These are phyloP conservation scores for Candida maesae DNA, from an alignment of 805 yeast genomes.

Conservation along the genomic window DNA sequence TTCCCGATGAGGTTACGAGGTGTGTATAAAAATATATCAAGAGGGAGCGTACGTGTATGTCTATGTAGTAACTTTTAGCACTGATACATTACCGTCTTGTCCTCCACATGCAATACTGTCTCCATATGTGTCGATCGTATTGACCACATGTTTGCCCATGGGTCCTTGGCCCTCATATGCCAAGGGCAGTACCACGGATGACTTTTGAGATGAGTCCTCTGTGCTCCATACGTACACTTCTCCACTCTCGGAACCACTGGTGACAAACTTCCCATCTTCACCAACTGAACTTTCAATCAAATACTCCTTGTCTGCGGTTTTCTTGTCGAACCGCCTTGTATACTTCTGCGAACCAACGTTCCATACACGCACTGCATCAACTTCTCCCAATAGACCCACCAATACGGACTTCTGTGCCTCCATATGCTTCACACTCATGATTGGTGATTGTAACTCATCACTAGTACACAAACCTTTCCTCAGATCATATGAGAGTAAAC, in stretches of 20 bases:
- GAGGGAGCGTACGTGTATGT: too few relatives aligned
- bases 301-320: constrained; percentile 6
- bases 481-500: constrained; percentile 21
- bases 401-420: not conserved
- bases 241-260: constrained; percentile 15
- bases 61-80: not conserved
- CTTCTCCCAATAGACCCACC: constrained; percentile 6
- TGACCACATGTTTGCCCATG: not conserved
- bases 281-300: constrained; percentile 10
- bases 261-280: not conserved
- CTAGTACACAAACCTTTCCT: constrained; percentile 12
- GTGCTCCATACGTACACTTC: constrained; percentile 5
- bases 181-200: not conserved
- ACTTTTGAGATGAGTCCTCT: not conserved
- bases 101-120: constrained; percentile 3
- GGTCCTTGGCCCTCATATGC: not conserved
- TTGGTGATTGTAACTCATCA: constrained; percentile 1
- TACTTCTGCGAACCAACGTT: not conserved
- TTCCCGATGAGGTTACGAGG: too few relatives aligned
- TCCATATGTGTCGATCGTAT: not conserved
- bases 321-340: not conserved
- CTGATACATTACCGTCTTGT: constrained; percentile 2
- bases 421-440: constrained; percentile 2
- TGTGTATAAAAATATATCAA: too few relatives aligned
- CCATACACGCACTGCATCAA: constrained; percentile 6